These are phyloP conservation scores for Herpetospermum pedunculosum DNA, from an alignment of 306 rosid genomes.

Conservation along the genomic window DNA sequence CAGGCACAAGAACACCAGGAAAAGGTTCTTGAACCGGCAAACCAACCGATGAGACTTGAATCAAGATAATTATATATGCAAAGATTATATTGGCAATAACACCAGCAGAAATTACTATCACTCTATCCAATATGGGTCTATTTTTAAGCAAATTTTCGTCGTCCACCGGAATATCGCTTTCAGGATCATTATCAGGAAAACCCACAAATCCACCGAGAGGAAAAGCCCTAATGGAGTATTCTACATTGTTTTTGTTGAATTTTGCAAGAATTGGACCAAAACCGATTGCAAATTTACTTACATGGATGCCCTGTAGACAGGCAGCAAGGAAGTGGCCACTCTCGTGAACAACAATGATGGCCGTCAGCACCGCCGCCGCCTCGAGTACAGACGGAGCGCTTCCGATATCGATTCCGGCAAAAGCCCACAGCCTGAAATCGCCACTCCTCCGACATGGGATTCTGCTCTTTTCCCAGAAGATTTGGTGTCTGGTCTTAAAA, in stretches of 20 bases:
- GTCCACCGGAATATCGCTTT: slow-evolving; percentile 78
- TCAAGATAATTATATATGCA: slow-evolving; percentile 67
- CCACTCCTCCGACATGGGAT: slow-evolving; percentile 28
- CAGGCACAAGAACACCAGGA: slow-evolving; percentile 90
- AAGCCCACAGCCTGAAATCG: slow-evolving; percentile 44
- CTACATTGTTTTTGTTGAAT: slow-evolving; percentile 82
- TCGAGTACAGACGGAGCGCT: slow-evolving; percentile 80
- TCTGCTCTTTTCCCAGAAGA: slow-evolving; percentile 20
- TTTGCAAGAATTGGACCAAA: slow-evolving; percentile 95
- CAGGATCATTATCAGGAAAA: slow-evolving; percentile 96
- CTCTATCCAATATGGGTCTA: slow-evolving; percentile 87
- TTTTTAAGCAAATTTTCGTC: slow-evolving; percentile 82
- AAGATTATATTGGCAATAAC: slow-evolving; percentile 83
- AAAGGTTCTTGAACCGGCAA: slow-evolving; percentile 81
- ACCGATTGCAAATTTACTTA: slow-evolving; percentile 94
- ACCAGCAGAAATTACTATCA: slow-evolving; percentile 89
- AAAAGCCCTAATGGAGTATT: slow-evolving; percentile 86
- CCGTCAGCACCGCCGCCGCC: slow-evolving; percentile 78
- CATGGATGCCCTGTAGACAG: slow-evolving; percentile 83
- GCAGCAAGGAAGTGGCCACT: slow-evolving; percentile 99
- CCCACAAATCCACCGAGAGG: slow-evolving; percentile 98
- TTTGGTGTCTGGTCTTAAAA: slow-evolving; percentile 29
- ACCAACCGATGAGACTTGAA: slow-evolving; percentile 81
- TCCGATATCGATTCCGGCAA: slow-evolving; percentile 65
- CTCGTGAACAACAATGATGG: slow-evolving; percentile 88